A percentile compares a stretch with the other conserved stretches of the same genome.
phyloP scores from a whole-genome alignment of 441 rosid genomes.

The Pelargonium hybrid region DNA sequence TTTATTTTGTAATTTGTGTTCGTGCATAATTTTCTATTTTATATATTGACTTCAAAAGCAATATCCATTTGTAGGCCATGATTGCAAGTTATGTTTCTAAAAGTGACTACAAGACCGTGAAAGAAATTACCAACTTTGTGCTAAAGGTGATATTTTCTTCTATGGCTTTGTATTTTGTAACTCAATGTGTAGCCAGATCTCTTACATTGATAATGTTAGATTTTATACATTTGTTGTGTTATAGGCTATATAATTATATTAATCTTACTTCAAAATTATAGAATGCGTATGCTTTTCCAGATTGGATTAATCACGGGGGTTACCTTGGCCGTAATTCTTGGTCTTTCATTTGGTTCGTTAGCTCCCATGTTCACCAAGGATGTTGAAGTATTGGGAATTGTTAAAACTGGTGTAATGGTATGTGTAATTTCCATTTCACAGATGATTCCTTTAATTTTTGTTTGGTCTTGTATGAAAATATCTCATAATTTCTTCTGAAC shows the following conservation, averaged over 20 bases:
- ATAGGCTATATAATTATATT: not conserved
- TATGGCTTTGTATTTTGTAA: conserved; percentile 9
- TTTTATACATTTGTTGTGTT: not conserved
- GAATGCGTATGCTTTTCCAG: conserved; percentile 30
- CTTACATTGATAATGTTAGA: not conserved
- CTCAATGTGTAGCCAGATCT: not conserved
- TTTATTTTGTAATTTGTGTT: not conserved
- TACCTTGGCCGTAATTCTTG: conserved; percentile 56
- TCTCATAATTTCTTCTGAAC: not conserved
- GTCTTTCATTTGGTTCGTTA: conserved; percentile 54
- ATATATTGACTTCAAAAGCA: conserved; percentile 9
- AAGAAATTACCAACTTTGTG: conserved; percentile 56
- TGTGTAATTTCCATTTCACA: conserved; percentile 15
- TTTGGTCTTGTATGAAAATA: not conserved
- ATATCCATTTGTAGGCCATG: conserved; percentile 42
- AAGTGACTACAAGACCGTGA: conserved; percentile 56
- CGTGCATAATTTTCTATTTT: not conserved
- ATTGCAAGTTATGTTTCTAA: conserved; percentile 71
- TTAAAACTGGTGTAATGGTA: conserved; percentile 72
- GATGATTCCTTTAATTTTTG: not conserved
- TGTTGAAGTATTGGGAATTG: conserved; percentile 57
- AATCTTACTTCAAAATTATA: not conserved
- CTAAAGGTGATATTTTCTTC: conserved; percentile 42
- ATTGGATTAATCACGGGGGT: conserved; percentile 66
- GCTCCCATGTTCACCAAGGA: conserved; percentile 78